A percentile compares a stretch with the other conserved stretches of the same genome.
Evolutionary conservation across 768 basidiomycete genomes (phyloP).

Genomic region (Russula earlei): DNA sequence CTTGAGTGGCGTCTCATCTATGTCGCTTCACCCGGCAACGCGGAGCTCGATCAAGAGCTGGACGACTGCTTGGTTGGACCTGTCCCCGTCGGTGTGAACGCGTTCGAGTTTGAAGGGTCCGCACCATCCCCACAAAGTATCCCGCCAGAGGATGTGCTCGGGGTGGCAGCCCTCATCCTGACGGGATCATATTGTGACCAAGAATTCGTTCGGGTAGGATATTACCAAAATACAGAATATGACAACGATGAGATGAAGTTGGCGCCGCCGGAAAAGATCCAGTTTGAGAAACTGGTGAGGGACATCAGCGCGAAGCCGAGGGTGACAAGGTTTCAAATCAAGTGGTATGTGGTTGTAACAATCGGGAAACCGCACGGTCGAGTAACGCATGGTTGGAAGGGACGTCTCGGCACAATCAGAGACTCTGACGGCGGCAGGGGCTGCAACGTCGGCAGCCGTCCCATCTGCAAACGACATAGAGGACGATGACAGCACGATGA

Average conservation of each 20-base stretch:
- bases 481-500: constrained; percentile 23
- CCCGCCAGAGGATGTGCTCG: constrained; percentile 83
- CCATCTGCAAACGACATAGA: constrained; percentile 65
- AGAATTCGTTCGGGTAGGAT: constrained; percentile 98
- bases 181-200: constrained; percentile 95
- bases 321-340: constrained; percentile 88
- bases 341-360: constrained; percentile 45
- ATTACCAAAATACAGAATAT: constrained; percentile 99
- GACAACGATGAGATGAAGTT: constrained; percentile 89
- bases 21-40: constrained; percentile 87
- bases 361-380: not conserved
- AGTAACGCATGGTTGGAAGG: constrained; percentile 2
- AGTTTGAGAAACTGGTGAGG: constrained; percentile 72
- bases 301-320: constrained; percentile 88
- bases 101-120: constrained; percentile 90
- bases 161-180: constrained; percentile 93
- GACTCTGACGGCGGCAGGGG: constrained; percentile 39
- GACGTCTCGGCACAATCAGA: constrained; percentile 35
- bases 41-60: constrained; percentile 91
- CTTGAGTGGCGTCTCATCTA: constrained; percentile 98
- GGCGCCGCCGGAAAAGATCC: constrained; percentile 53
- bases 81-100: constrained; percentile 92
- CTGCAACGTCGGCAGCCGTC: constrained; percentile 62
- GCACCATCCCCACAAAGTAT: constrained; percentile 80
- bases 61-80: constrained; percentile 98